phyloP scores from a whole-genome alignment of 352 stramenopile genomes.

The Phytopythium boreale region DNA sequence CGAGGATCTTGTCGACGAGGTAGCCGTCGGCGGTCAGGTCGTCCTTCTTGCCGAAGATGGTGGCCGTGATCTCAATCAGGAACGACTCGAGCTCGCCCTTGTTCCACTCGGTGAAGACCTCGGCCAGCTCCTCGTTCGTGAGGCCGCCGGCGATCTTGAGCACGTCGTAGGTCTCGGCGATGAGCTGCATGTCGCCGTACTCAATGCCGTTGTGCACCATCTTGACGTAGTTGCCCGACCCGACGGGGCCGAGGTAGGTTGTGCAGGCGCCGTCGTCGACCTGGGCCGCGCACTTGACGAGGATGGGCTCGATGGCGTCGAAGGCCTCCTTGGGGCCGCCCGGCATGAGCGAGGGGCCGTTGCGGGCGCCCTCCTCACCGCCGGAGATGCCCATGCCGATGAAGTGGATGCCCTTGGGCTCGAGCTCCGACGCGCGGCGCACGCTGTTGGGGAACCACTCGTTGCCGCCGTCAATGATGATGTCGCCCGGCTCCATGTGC shows the following conservation, averaged over 20 bases:
- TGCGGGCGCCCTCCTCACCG: constrained; percentile 97
- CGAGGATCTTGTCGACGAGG: constrained; percentile 96
- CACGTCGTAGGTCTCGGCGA: constrained; percentile 98
- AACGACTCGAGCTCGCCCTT: constrained; percentile 95
- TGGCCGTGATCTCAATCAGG: constrained; percentile 98
- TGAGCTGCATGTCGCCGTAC: constrained; percentile 99
- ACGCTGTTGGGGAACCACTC: constrained; percentile 99
- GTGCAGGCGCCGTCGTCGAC: constrained; percentile 94
- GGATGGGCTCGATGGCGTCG: constrained; percentile 95
- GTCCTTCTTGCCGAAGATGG: constrained; percentile 98
- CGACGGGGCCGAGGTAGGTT: constrained; percentile 95
- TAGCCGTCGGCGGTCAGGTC: constrained; percentile 88
- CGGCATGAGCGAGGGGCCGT: constrained; percentile 98
- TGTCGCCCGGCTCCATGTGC: constrained; percentile 93
- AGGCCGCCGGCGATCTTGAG: constrained; percentile 92
- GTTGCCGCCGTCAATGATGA: constrained; percentile 99
- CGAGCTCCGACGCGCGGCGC: constrained; percentile 90
- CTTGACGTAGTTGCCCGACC: constrained; percentile 99
- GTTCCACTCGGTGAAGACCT: constrained; percentile 98
- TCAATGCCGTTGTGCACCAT: constrained; percentile 99
- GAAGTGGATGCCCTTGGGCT: constrained; percentile 96
- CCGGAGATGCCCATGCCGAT: constrained; percentile 98
- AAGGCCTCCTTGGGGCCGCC: constrained; percentile 95
- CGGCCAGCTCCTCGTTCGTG: constrained; percentile 89
- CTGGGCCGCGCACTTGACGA: constrained; percentile 96